Base-by-base conservation (phyloP, 164 flowering plant genomes). In the Sextonia rubra region DNA sequence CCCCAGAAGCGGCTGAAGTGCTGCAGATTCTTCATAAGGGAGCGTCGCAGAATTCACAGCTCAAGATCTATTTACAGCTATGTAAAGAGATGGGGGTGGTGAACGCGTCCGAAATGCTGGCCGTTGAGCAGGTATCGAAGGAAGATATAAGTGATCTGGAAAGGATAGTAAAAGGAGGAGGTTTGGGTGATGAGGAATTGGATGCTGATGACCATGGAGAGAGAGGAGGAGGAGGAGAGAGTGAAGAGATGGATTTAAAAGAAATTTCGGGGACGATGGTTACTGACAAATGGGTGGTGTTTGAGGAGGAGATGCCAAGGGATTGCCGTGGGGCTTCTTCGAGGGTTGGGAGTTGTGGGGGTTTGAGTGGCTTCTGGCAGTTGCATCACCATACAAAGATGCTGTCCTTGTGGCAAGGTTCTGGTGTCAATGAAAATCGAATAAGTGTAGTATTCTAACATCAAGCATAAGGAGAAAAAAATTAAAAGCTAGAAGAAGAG, bases 111-210 rank as follows among this genome's bases (percentile, higher is more conserved):
- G 88, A 87, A 14, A 73, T 81, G 47, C 96, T 94, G 0, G 74
- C 70, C 22, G 72, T 87, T 11, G 84, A 86, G 75, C 69, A 79
- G 47, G 79, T 91, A 17, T 87, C 93, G 0, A 84, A 87, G 3
- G 96, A 87, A 26, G 97, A 92, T 32, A 81, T 95, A 27, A 58
- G 67, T 24, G 90, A 85, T 22, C 82, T 95, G 6, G 87, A 91
- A 76, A 52, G 75, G 9, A 37, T 37, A 8, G 81, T 91, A 14
- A 80, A 89, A 74, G 74, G 78, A 14, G 86, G 84, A 1, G 71
- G 67, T 61, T 60, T 82, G 9, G 80, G 73, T 12, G 67, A 22
- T 60, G 69, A 18, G 22, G 8, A 65, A 2, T 47, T 15, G 24
- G 60, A 37, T 56, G 12, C 20, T 14, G 64, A 24, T 48, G 69